Base-by-base conservation (phyloP, 2,329 filamentous ascomycete genomes). In the Hymenoscyphus fructigenus region DNA sequence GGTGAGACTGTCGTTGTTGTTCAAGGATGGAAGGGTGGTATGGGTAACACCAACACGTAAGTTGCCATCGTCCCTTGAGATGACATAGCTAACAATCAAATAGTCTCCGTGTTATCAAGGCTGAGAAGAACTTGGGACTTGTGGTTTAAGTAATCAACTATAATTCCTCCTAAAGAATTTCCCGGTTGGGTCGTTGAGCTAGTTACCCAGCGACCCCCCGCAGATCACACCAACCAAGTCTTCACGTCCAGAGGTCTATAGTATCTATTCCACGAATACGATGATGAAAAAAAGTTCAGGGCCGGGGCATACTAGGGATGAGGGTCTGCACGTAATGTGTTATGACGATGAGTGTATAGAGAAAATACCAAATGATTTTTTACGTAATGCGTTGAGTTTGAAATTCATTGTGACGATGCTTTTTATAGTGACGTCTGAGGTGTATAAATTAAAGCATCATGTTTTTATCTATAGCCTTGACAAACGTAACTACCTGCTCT, bases 1-100 rank as follows among this genome's bases (percentile, higher is more conserved):
- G 90, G 88, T 70, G 91, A 93, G 76, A 86, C 87, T 36, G 87
- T 95, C 63, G 86, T 95, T 67, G 92, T 93, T 72, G 91, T 96
- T 47, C 92, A 96, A 81, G 91, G 91, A 81, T 96, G 91, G 91
- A 90, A 92, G 83, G 92, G 92, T 75, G 92, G 92, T 73, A 92
- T 93, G 88, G 91, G 92, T 74, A 91, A 95, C 84, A 96, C 92
- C 77, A 96, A 95, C 84, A 95, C 92, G 68, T 73, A 68, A 70
- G 68, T 63, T 50, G 15, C 55, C 34, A 28, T 44, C 59, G 47
- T 26, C 53, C 59, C 7, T 36, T 36, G 44, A 36, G 12, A 65
- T 65, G 20, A 12, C 68, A 66, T 66, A 36, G 59, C 63, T 59
- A 65, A 64, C 38, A 26, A 58, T 15, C 6, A 63, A 32, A 47